Evolutionary conservation across 192 early-diverging fungal genomes (phyloP), one percentile per base, ranked within the genome.

Genomic region (Globomyces pollinis-pini): DNA sequence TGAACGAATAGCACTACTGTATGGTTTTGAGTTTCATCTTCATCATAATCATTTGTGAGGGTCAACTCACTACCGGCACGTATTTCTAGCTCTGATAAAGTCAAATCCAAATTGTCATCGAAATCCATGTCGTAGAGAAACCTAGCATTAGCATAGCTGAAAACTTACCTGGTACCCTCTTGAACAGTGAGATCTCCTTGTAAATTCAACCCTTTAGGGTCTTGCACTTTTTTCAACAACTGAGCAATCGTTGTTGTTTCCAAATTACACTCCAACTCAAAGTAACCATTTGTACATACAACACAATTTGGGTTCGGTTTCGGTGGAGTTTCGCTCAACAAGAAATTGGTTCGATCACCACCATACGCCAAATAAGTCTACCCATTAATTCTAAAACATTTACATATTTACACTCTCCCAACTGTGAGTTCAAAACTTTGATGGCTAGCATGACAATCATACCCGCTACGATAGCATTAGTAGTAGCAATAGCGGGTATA

Each of bases 401-500:
- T 31, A n/a, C 67, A 80, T 86, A 85, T 68, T 78, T 69, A 64
- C 80, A 76, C 18, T 76, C 64, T 5, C 64, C 59, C 20, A 72
- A 53, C 35, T 74, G 38, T 2, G 81, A 64, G 62, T 75, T 63
- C 32, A 79, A 58, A 60, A 94, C 76, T 62, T 89, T 82, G 47
- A 89, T 85, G 0, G 90, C 89, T 36, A 91, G 84, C 66, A 91
- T 77, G 11, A 94, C 89, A 57, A 99, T 93, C 71, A 94, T 71
- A 3, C 95, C 96, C 11, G 94, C 90, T 56, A 97, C 80, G 24
- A 96, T 88, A 5, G 94, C 96, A 57, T 99, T 99, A 12, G 96
- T 96, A 0, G 96, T 98, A 34, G 96, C 94, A 54, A 99, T 91
- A 24, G 94, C 94, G 0, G 95, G 94, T 55, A 98, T 97, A 56